Conservation (phyloP, 257 asterid genomes). For the Solanum peruvianum region DNA sequence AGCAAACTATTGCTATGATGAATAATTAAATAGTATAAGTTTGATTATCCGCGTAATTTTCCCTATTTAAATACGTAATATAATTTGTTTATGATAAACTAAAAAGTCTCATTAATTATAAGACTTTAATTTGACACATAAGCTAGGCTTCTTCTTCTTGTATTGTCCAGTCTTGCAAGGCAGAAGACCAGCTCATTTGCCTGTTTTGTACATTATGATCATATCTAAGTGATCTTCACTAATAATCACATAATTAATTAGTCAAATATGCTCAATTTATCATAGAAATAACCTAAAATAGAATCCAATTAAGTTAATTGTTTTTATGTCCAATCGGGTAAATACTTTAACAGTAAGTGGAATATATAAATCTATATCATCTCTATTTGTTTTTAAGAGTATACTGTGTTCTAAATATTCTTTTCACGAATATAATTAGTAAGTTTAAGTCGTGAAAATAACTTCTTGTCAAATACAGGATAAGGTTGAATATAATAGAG, state of each 20-base stretch:
- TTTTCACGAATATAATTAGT: neutral
- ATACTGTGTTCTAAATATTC: neutral
- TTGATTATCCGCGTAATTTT: no score
- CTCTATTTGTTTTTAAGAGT: no score
- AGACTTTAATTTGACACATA: conserved; percentile 43
- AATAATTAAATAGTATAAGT: no score
- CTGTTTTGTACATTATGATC: conserved; percentile 5
- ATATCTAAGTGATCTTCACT: neutral
- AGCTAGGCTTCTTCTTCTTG: neutral
- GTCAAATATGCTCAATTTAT: neutral
- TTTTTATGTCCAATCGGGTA: neutral
- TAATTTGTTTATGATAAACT: neutral
- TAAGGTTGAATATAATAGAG: neutral
- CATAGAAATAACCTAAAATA: neutral
- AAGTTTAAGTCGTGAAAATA: neutral
- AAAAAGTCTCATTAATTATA: conserved; percentile 5
- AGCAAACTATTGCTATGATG: no score
- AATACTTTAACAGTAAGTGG: neutral
- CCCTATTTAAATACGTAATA: neutral
- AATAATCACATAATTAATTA: neutral
- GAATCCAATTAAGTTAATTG: neutral
- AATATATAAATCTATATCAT: no score
- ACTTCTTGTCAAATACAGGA: neutral
- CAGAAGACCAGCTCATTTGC: conserved; percentile 15
- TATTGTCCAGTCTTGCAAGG: conserved; percentile 28